Percentiles rank a stretch among this genome's conserved stretches.
These are phyloP conservation scores for Solanum neorickii DNA, from an alignment of 257 asterid species.

Conservation along the genomic window DNA sequence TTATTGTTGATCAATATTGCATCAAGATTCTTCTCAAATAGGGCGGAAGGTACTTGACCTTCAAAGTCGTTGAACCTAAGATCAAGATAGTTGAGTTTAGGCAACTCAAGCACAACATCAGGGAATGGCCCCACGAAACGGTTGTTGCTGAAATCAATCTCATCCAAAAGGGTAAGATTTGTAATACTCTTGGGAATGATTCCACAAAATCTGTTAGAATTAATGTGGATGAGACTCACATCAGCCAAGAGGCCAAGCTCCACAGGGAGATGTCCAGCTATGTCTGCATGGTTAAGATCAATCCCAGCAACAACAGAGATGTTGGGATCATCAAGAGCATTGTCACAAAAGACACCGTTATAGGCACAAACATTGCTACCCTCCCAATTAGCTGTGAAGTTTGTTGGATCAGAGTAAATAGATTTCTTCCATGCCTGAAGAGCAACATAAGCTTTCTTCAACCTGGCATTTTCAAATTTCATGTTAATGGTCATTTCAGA, in stretches of 20 bases:
- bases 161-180: constrained; percentile 31
- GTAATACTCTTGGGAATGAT: constrained; percentile 43
- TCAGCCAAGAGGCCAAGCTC: constrained; percentile 62
- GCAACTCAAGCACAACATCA: constrained; percentile 33
- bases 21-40: constrained; percentile 43
- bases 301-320: constrained; percentile 69
- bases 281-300: constrained; percentile 70
- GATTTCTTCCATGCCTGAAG: constrained; percentile 72
- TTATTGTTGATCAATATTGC: constrained; percentile 46
- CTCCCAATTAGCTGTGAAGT: constrained; percentile 57
- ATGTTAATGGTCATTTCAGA: not conserved
- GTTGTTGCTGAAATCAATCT: constrained; percentile 84
- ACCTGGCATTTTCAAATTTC: constrained; percentile 28
- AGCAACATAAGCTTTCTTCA: constrained; percentile 45
- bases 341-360: constrained; percentile 55
- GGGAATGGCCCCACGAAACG: constrained; percentile 85
- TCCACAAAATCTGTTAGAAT: constrained; percentile 85
- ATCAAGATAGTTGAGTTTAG: constrained; percentile 55
- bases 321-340: constrained; percentile 40
- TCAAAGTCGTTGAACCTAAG: constrained; percentile 81
- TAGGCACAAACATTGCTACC: constrained; percentile 67
- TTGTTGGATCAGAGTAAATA: constrained; percentile 68
- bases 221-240: constrained; percentile 59
- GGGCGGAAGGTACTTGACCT: constrained; percentile 43
- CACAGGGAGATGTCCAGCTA: constrained; percentile 77